Conservation (phyloP, 106 monocot genomes). For the Dendrobium officinale region DNA sequence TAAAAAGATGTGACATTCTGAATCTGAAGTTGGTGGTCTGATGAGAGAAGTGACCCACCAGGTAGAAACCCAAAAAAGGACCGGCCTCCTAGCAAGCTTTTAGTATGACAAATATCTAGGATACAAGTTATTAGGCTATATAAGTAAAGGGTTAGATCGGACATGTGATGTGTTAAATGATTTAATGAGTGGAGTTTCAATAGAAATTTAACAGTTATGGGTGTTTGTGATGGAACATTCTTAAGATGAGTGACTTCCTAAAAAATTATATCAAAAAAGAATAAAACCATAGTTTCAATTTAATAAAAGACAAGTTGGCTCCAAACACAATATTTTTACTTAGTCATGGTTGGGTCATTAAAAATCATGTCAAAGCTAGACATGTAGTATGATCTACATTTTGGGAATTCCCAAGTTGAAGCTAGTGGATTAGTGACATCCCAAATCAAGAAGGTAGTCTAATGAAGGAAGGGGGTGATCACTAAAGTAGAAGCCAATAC, state of each 20-base stretch:
- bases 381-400: background rate
- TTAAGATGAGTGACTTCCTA: background rate
- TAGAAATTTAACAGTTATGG: background rate
- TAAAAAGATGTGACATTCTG: background rate
- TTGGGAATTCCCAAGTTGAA: background rate
- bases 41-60: background rate
- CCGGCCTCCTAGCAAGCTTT: background rate
- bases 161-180: background rate
- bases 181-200: background rate
- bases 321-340: background rate
- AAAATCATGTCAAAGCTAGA: background rate
- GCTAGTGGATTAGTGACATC: background rate
- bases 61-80: background rate
- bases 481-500: background rate
- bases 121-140: background rate
- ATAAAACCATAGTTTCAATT: background rate
- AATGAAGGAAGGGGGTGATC: background rate
- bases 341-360: background rate
- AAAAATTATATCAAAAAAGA: background rate
- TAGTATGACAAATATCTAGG: background rate
- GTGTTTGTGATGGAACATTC: background rate
- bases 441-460: background rate
- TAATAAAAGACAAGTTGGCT: background rate
- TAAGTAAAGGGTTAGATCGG: background rate
- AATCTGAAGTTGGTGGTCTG: background rate